These are phyloP conservation scores for Marasmius tenuissimus DNA, from an alignment of 1,284 basidiomycete genomes.

Conservation along the genomic window DNA sequence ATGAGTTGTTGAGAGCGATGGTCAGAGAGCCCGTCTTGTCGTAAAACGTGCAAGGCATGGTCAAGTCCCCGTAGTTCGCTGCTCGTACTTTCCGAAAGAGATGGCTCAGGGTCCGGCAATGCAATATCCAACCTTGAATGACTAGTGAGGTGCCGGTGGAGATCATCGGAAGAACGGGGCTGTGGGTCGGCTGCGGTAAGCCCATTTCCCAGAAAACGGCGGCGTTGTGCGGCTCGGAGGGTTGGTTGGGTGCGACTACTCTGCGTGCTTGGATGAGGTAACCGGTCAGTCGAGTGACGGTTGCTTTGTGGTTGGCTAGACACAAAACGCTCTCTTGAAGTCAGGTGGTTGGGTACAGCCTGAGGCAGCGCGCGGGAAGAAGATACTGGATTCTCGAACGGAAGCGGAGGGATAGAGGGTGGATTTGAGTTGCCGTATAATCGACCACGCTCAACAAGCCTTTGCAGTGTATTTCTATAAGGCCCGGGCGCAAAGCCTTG, in stretches of 20 bases:
- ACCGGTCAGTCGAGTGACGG: no score
- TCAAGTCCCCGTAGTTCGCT: conserved; percentile 16
- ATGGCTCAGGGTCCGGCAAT: neutral
- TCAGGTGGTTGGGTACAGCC: neutral
- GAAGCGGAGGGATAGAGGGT: conserved; percentile 21
- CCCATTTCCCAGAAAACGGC: neutral
- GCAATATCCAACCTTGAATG: conserved; percentile 7
- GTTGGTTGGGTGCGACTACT: no score
- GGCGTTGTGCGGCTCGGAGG: neutral
- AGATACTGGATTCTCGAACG: conserved; percentile 15
- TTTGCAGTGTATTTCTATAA: conserved; percentile 42
- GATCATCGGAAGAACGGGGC: conserved; percentile 2
- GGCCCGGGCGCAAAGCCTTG: conserved; percentile 40
- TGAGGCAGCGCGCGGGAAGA: neutral
- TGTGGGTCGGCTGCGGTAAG: neutral
- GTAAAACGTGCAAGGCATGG: conserved; percentile 19
- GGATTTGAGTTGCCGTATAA: conserved; percentile 14
- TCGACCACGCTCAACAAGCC: conserved; percentile 24
- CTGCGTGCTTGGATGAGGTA: no score
- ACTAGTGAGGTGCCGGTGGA: conserved; percentile 7
- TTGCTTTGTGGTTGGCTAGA: neutral
- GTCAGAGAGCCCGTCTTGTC: conserved; percentile 19
- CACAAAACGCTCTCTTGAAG: neutral
- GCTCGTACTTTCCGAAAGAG: neutral
- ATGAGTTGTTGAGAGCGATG: conserved; percentile 21